phyloP scores from a whole-genome alignment of 192 early-diverging fungal species.

The Kickxella alabastrina region DNA sequence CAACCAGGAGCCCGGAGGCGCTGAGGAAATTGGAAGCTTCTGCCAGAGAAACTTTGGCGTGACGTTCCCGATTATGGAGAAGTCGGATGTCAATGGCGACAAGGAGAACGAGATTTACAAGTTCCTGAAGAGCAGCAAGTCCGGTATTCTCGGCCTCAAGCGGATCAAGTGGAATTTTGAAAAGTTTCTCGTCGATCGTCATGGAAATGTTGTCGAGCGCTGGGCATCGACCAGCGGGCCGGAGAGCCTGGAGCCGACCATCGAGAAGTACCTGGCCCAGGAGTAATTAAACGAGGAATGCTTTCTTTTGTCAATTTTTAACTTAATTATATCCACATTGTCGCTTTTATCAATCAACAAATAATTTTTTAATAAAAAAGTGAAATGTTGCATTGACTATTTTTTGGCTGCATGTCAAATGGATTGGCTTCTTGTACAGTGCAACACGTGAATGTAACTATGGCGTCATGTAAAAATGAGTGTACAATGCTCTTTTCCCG shows the following conservation, averaged over 20 bases:
- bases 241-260: conserved; percentile 53
- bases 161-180: conserved; percentile 83
- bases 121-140: conserved; percentile 57
- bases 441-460: no score
- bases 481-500: no score
- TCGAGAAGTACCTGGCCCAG: conserved; percentile 54
- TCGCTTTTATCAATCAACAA: no score
- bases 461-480: no score
- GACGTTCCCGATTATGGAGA: conserved; percentile 83
- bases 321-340: no score
- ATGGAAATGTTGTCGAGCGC: conserved; percentile 63
- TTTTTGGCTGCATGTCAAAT: no score
- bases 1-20: conserved; percentile 58
- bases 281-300: no score
- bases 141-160: conserved; percentile 53
- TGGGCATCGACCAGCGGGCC: conserved; percentile 65
- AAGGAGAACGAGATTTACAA: conserved; percentile 62
- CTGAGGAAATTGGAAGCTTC: conserved; percentile 39
- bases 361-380: no score
- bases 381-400: no score
- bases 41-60: conserved; percentile 76
- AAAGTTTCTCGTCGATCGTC: conserved; percentile 70
- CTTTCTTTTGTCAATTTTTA: no score
- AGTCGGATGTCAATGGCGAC: conserved; percentile 79
- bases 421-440: no score